A percentile compares a stretch with the other conserved stretches of the same genome.
phyloP scores from a whole-genome alignment of 1,284 basidiomycete species.

The Lignosus rhinocerotis region DNA sequence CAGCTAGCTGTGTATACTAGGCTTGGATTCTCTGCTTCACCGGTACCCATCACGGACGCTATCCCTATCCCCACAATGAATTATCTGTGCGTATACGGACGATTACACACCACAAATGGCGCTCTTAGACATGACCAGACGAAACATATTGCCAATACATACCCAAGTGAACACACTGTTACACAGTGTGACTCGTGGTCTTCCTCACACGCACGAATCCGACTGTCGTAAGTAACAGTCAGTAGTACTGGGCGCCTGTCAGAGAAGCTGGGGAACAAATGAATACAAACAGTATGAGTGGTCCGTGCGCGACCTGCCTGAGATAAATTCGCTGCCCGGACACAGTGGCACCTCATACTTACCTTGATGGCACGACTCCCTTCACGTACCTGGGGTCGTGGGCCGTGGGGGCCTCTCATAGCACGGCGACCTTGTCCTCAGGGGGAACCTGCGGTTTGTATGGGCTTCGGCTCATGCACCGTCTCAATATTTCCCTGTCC shows the following conservation, averaged over 20 bases:
- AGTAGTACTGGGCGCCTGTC: too few relatives aligned
- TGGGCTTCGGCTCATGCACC: conserved; percentile 65
- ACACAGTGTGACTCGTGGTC: too few relatives aligned
- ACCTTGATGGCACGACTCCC: conserved; percentile 40
- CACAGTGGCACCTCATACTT: conserved; percentile 34
- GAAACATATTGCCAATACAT: too few relatives aligned
- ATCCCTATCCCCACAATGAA: background rate
- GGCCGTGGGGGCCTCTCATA: conserved; percentile 52
- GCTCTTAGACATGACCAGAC: too few relatives aligned
- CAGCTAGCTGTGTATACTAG: background rate
- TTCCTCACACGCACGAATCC: background rate
- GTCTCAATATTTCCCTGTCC: conserved; percentile 72
- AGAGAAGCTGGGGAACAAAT: conserved; percentile 1
- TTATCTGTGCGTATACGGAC: background rate
- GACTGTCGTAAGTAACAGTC: too few relatives aligned
- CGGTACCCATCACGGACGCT: too few relatives aligned
- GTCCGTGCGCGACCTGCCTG: conserved; percentile 21
- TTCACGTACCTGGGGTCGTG: conserved; percentile 43
- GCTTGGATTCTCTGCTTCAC: background rate
- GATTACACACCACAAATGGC: background rate
- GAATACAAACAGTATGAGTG: conserved; percentile 9
- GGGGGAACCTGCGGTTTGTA: conserved; percentile 51
- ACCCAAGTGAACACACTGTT: too few relatives aligned
- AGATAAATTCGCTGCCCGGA: conserved; percentile 10
- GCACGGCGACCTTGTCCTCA: conserved; percentile 70